Base-by-base conservation (phyloP, 169 alveolate species). In the Theileria orientalis region DNA sequence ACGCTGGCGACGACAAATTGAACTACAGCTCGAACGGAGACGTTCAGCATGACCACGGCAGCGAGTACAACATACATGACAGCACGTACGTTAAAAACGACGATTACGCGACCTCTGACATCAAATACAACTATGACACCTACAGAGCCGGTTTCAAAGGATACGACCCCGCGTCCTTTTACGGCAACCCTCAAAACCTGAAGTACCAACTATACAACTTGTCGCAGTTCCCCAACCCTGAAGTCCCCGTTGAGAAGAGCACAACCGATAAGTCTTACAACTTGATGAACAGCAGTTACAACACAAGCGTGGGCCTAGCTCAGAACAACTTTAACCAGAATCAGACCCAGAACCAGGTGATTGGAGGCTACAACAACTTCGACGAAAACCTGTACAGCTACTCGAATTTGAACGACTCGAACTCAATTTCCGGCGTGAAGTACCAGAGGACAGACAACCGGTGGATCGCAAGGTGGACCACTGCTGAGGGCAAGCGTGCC, bases 401-500 rank as follows among this genome's bases (percentile, higher is more conserved):
- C 46, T 14, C 14, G 14, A 56, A 27, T 9, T 30, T 5, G 25
- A 56, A 27, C 21, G 21, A 30, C 41, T 3, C 21, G 35, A 56
- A 56, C 37, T 56, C 46, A 23, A 85, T 89, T 32, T 84, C 90
- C 29, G 93, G 93, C 40, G 93, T 89, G 29, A 85, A 88, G 76
- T 89, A 83, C 69, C 92, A 89, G 60, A 83, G 87, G n/a, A 83
- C 93, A 0, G 93, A 88, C 49, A 84, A 86, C 63, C 69, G 93
- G 44, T 89, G 93, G 93, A 88, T 89, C 49, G 93, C 93, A 40
- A 66, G 93, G 71, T 89, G 93, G 93, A 89, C 92, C 13, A 89
- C 92, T 9, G 89, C 88, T n/a, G 90, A 84, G 49, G 93, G 93
- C 35, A 89, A 89, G 74, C 87, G 90, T 27, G 90, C 90, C 30